Conservation (phyloP, 176 grass and related monocot species). For the maize (Zea mays) region DNA sequence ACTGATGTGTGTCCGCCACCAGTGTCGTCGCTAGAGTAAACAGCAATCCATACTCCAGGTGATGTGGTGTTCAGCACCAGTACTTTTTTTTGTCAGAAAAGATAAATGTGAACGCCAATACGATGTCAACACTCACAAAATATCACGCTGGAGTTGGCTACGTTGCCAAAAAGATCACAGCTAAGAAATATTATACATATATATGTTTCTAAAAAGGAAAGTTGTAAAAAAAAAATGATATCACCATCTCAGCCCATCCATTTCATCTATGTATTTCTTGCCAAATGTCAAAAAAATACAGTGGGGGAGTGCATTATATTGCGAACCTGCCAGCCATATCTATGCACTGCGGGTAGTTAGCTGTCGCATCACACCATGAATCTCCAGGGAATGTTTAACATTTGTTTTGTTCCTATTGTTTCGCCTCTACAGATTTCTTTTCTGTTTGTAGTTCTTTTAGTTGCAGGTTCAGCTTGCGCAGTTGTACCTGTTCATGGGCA, state of each 20-base stretch:
- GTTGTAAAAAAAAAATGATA: conserved; percentile 5
- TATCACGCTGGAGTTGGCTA: conserved; percentile 10
- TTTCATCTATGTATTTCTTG: conserved; percentile 44
- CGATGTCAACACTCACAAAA: not conserved
- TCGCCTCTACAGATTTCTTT: conserved; percentile 34
- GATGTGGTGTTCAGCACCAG: not conserved
- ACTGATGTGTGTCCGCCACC: conserved; percentile 18
- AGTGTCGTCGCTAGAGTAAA: conserved; percentile 35
- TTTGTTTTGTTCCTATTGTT: conserved; percentile 22
- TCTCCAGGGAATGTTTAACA: conserved; percentile 52
- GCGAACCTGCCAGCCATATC: conserved; percentile 51
- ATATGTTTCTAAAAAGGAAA: not conserved
- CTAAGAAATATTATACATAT: not conserved
- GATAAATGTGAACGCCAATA: not conserved
- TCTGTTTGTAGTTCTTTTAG: conserved; percentile 37
- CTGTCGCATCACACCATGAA: conserved; percentile 58
- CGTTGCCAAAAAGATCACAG: not conserved
- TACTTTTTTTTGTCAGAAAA: not conserved
- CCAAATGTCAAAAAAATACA: conserved; percentile 66
- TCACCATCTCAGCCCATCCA: conserved; percentile 24
- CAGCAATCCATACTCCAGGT: conserved; percentile 24
- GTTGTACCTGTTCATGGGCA: conserved; percentile 36
- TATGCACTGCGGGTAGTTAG: conserved; percentile 49
- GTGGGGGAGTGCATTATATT: conserved; percentile 21
- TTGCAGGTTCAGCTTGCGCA: too few relatives aligned